Evolutionary conservation across 352 stramenopile species (phyloP).

Genomic region (Phytopythium ostracodes): DNA sequence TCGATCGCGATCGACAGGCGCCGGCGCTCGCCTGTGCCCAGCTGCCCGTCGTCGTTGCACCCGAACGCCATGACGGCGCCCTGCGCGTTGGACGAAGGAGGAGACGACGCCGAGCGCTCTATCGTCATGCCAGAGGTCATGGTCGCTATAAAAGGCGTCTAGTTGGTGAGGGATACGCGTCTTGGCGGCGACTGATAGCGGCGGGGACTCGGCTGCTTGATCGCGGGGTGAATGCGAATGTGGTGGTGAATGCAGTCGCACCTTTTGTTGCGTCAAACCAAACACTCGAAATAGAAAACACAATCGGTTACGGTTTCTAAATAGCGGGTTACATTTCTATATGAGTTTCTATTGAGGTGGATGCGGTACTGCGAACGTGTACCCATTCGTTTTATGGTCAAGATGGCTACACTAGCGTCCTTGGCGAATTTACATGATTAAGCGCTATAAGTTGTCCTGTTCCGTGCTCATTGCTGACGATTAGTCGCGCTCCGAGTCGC

Average conservation of each 20-base stretch:
- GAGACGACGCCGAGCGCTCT: constrained; percentile 1
- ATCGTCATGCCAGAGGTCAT: neutral
- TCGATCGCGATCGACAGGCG: constrained; percentile 52
- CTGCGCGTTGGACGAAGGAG: neutral
- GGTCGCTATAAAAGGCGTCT: neutral
- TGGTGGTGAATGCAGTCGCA: neutral
- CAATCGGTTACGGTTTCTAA: neutral
- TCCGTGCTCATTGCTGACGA: too few species aligned
- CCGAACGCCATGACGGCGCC: constrained; percentile 66
- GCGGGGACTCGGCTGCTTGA: neutral
- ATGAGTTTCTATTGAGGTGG: too few species aligned
- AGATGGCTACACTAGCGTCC: constrained; percentile 7
- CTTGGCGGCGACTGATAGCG: neutral
- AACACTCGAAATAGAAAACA: too few species aligned
- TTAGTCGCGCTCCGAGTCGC: neutral
- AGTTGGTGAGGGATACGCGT: neutral
- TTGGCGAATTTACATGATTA: too few species aligned
- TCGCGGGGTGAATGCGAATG: constrained; percentile 8
- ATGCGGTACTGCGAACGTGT: neutral
- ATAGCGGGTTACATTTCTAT: too few species aligned
- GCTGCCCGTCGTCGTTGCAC: constrained; percentile 82
- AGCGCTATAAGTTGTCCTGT: too few species aligned
- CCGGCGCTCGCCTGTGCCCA: constrained; percentile 66
- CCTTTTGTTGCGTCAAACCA: neutral
- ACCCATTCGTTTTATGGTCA: neutral